Evolutionary conservation across 2,329 filamentous ascomycete species (phyloP), one percentile per base, ranked within the genome.

Genomic region (Monosporascus sp.): DNA sequence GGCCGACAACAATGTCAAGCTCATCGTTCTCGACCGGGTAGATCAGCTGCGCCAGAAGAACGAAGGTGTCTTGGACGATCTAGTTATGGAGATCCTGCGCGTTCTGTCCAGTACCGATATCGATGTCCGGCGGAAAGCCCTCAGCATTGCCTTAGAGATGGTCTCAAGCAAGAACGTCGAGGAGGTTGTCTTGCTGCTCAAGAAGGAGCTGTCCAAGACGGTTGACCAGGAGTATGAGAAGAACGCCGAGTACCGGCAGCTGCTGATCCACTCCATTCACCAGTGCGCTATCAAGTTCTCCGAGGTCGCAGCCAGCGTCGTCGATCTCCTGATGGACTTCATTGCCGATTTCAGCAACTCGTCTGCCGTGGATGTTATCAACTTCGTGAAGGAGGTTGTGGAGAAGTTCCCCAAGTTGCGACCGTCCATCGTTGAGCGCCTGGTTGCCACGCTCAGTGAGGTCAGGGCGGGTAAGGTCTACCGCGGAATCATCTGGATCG

Each of bases 281-380:
- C 91, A 95, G 70, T 97, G 94, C 71, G 94, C 94, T 63, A 97
- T 99, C 79, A 97, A 96, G 69, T 97, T 97, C 76, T 97, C 94
- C 11, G 93, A 99, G 72, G 93, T 99, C 57, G 94, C 94, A 25
- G 89, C 93, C 46, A 97, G 90, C 67, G 94, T 99, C 17, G 94
- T 99, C 51, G 94, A 94, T 60, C 82, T 97, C 45, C 81, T 99
- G 51, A 99, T 99, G 94, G 94, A 99, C 72, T 97, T 97, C 69
- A 97, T 99, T 65, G 90, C 89, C 49, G 94, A 99, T 70, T 97
- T 97, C 70, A 97, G 96, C 77, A 97, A 96, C 67, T 88, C 89
- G 45, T 96, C 93, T 1, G 94, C 94, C 1, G 90, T 99, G 31
- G 94, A 99, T 71, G 93, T 99, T 51, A 97, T 99, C 67, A 92